These are phyloP conservation scores for Cairneyella variabilis DNA, from an alignment of 495 filamentous ascomycete species.

Conservation along the genomic window DNA sequence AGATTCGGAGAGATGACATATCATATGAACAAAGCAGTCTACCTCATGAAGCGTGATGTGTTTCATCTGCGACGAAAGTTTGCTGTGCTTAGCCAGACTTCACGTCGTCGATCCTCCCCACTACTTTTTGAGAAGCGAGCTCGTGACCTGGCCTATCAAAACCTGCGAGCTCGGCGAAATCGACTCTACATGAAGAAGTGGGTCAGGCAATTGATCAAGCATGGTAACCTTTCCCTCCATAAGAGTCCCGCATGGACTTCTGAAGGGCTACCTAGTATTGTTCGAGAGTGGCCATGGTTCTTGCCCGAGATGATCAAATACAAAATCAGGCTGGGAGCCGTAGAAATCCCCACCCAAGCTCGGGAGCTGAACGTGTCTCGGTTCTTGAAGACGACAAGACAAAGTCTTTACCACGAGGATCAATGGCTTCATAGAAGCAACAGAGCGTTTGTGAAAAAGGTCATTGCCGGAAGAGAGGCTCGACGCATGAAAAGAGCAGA, in stretches of 20 bases:
- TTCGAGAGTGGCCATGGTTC: background rate
- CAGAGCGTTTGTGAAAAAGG: too few relatives aligned
- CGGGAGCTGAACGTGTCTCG: too few relatives aligned
- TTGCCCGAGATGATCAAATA: background rate
- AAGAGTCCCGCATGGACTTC: background rate
- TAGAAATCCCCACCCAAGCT: too few relatives aligned
- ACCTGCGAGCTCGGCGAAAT: background rate
- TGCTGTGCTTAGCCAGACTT: background rate
- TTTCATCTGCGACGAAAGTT: background rate
- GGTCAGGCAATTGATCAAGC: background rate
- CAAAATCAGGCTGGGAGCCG: background rate
- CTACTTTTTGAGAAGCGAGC: background rate
- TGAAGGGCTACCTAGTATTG: background rate
- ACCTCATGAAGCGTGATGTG: background rate
- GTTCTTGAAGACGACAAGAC: too few relatives aligned
- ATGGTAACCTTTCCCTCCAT: background rate
- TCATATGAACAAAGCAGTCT: conserved; percentile 27
- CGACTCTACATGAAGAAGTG: background rate
- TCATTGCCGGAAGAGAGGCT: too few relatives aligned
- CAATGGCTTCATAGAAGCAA: too few relatives aligned
- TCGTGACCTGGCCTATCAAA: background rate
- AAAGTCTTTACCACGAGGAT: too few relatives aligned
- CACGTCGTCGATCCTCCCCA: background rate
- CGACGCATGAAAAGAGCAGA: too few relatives aligned
- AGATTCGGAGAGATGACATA: conserved; percentile 22